Evolutionary conservation across 805 yeast species (phyloP).

Genomic region (Starmerella tilneyi): DNA sequence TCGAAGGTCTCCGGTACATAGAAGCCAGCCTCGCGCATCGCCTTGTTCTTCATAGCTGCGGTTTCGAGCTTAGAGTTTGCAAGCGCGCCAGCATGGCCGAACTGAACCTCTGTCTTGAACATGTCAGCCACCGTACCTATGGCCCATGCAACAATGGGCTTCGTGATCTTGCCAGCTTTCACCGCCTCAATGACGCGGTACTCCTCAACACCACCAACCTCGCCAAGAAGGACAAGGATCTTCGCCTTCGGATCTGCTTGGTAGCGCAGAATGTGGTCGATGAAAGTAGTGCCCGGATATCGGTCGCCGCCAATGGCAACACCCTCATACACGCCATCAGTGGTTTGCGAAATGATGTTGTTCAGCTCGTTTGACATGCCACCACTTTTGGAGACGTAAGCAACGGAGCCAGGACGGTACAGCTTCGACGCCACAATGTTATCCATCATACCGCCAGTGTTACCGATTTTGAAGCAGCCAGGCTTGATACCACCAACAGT

Average conservation of each 20-base stretch:
- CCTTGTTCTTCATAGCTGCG: slow-evolving; percentile 54
- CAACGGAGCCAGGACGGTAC: slow-evolving; percentile 41
- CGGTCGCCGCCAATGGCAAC: slow-evolving; percentile 67
- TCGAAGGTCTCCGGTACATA: slow-evolving; percentile 70
- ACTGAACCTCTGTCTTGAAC: slow-evolving; percentile 54
- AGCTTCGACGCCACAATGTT: slow-evolving; percentile 41
- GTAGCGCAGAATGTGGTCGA: slow-evolving; percentile 56
- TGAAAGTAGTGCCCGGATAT: slow-evolving; percentile 62
- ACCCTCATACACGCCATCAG: slow-evolving; percentile 45
- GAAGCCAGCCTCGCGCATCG: slow-evolving; percentile 88
- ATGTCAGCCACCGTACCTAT: slow-evolving; percentile 62
- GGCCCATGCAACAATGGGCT: slow-evolving; percentile 63
- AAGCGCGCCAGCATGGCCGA: slow-evolving; percentile 63
- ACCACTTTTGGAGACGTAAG: slow-evolving; percentile 41
- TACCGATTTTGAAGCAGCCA: slow-evolving; percentile 41
- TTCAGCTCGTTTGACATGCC: slow-evolving; percentile 42
- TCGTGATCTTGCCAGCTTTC: slow-evolving; percentile 51
- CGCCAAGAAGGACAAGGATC: slow-evolving; percentile 56
- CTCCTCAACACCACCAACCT: slow-evolving; percentile 65
- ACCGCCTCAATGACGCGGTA: slow-evolving; percentile 62
- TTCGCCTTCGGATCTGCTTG: slow-evolving; percentile 55
- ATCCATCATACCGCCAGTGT: slow-evolving; percentile 45
- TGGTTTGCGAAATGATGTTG: slow-evolving; percentile 38
- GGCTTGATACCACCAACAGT: slow-evolving; percentile 43
- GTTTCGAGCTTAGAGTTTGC: slow-evolving; percentile 63